Conservation (phyloP, 2,329 filamentous ascomycete species). For the Aspergillus unguis region DNA sequence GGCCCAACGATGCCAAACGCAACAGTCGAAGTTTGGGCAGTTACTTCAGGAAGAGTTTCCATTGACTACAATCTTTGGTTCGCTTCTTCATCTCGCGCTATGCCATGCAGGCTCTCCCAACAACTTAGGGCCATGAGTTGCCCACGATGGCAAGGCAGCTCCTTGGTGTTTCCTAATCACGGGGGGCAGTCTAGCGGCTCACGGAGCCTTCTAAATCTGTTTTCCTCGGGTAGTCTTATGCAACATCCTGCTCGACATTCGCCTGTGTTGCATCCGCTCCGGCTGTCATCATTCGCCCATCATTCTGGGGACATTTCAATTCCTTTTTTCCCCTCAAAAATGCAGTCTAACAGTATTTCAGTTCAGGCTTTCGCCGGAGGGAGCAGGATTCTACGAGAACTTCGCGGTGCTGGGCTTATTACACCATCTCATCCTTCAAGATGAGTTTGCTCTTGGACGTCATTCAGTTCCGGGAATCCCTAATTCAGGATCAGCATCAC, state of each 20-base stretch:
- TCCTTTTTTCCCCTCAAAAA: neutral
- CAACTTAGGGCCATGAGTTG: neutral
- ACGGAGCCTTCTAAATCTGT: slow-evolving; percentile 1
- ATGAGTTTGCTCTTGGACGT: neutral
- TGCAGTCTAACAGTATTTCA: neutral
- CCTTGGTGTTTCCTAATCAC: neutral
- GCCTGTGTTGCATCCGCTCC: slow-evolving; percentile 10
- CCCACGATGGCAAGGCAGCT: neutral
- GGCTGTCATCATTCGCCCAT: neutral
- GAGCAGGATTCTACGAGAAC: neutral
- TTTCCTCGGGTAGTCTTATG: slow-evolving; percentile 15
- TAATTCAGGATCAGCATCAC: slow-evolving; percentile 1
- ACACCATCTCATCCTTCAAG: neutral
- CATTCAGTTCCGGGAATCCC: neutral
- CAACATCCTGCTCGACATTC: slow-evolving; percentile 18
- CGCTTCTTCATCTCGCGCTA: neutral
- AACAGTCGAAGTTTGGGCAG: slow-evolving; percentile 2
- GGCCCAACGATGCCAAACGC: slow-evolving; percentile 14
- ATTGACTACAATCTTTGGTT: neutral
- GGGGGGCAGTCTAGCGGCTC: slow-evolving; percentile 7
- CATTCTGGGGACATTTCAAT: neutral
- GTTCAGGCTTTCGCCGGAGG: slow-evolving; percentile 2
- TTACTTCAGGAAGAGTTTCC: neutral
- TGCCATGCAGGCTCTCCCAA: neutral
- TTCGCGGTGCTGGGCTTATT: neutral